These are phyloP conservation scores for Rhodomyrtus tomentosa DNA, from an alignment of 345 rosid species.

Conservation along the genomic window DNA sequence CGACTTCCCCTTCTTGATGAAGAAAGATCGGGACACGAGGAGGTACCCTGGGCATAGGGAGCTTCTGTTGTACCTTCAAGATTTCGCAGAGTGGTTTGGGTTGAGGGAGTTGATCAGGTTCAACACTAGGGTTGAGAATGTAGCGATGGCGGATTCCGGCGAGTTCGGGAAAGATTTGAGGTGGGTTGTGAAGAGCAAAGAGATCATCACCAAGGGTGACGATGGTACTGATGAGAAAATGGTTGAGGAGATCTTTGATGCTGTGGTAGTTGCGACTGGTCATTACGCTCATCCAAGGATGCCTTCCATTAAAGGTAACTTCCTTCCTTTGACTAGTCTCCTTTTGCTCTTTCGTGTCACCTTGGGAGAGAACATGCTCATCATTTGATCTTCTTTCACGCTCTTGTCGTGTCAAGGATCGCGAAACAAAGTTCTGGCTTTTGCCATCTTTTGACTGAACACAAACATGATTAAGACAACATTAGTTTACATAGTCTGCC, in stretches of 20 bases:
- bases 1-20: constrained; percentile 72
- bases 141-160: constrained; percentile 43
- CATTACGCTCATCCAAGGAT: constrained; percentile 75
- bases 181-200: constrained; percentile 68
- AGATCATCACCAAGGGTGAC: neutral
- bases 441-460: neutral
- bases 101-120: constrained; percentile 67
- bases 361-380: neutral
- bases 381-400: neutral
- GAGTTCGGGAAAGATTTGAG: constrained; percentile 32
- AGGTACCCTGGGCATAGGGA: constrained; percentile 85
- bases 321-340: neutral
- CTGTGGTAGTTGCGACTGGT: constrained; percentile 89
- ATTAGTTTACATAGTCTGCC: neutral
- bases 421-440: neutral
- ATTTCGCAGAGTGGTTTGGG: constrained; percentile 60
- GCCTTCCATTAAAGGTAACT: constrained; percentile 68
- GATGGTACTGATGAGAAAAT: constrained; percentile 11
- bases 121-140: constrained; percentile 69
- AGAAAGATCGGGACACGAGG: constrained; percentile 69
- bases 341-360: neutral
- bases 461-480: neutral
- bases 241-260: constrained; percentile 74
- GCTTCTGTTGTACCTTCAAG: constrained; percentile 65
- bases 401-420: neutral